Conservation (phyloP, 208 protist species). For the Wallacemonas rigidus region DNA sequence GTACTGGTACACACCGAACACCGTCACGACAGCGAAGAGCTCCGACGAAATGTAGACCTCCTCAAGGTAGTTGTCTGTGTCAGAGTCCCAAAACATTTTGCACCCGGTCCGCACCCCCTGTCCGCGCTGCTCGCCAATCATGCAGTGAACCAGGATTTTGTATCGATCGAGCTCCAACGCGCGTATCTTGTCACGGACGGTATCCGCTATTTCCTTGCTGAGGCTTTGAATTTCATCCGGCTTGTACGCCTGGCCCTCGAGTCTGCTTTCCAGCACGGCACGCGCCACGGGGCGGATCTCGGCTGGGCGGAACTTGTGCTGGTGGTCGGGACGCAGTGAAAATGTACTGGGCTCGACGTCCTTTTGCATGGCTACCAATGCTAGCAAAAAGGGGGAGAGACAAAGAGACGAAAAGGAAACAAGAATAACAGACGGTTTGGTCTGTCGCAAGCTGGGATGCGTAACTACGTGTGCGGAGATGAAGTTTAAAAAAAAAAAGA, state of each 20-base stretch:
- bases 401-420: conserved; percentile 1
- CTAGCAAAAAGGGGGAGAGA: conserved; percentile 5
- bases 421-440: neutral
- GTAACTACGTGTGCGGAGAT: too few species aligned
- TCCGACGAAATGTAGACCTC: conserved; percentile 91
- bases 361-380: conserved; percentile 43
- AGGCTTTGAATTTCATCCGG: conserved; percentile 90
- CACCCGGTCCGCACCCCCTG: conserved; percentile 91
- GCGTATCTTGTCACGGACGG: conserved; percentile 83
- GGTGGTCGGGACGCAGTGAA: conserved; percentile 87
- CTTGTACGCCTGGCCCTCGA: conserved; percentile 90
- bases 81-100: conserved; percentile 96
- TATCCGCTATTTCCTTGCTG: conserved; percentile 93
- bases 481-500: too few species aligned
- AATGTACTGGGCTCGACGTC: conserved; percentile 81
- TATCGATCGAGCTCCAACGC: conserved; percentile 89
- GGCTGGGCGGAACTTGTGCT: conserved; percentile 80
- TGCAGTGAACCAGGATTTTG: conserved; percentile 93
- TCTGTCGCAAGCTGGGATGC: too few species aligned
- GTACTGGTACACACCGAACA: conserved; percentile 94
- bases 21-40: conserved; percentile 91
- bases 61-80: conserved; percentile 94
- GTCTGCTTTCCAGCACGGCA: conserved; percentile 66
- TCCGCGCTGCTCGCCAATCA: conserved; percentile 94
- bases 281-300: conserved; percentile 85